Evolutionary conservation across 1,139 yeast species (phyloP).

Genomic region (Pichia sp.): DNA sequence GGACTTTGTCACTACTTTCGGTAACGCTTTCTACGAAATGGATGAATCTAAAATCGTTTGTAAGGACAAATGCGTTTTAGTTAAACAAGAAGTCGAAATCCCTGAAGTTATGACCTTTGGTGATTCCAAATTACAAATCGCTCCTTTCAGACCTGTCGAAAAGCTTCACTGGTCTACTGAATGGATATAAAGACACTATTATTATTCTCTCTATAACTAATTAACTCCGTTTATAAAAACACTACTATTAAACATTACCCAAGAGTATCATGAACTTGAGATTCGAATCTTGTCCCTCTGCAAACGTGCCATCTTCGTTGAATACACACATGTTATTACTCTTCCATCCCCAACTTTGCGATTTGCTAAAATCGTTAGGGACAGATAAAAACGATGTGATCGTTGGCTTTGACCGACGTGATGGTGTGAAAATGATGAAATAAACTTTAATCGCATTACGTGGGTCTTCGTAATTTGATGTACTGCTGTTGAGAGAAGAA

Average conservation of each 20-base stretch:
- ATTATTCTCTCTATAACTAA: neutral
- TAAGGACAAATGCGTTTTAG: conserved; percentile 50
- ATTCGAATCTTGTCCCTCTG: conserved; percentile 39
- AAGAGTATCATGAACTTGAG: conserved; percentile 49
- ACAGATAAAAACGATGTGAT: conserved; percentile 50
- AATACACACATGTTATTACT: conserved; percentile 48
- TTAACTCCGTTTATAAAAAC: neutral
- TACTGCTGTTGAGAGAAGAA: neutral
- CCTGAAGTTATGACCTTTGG: conserved; percentile 53
- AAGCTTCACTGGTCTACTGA: conserved; percentile 70
- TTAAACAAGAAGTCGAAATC: conserved; percentile 48
- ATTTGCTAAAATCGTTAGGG: conserved; percentile 48
- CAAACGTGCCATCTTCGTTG: conserved; percentile 42
- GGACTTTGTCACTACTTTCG: conserved; percentile 74
- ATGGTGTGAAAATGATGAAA: conserved; percentile 51
- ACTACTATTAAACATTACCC: conserved; percentile 35
- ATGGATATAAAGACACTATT: conserved; percentile 47
- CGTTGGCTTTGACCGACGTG: conserved; percentile 42
- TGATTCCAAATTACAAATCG: conserved; percentile 51
- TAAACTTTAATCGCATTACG: conserved; percentile 45
- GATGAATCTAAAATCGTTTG: conserved; percentile 40
- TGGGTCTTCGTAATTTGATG: conserved; percentile 42
- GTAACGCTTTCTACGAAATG: conserved; percentile 66
- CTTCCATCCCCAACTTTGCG: conserved; percentile 61
- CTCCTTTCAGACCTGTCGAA: conserved; percentile 90